Percentiles rank a stretch among this genome's conserved stretches.
These are phyloP conservation scores for Begonia peltatifolia DNA, from an alignment of 306 rosid species.

Conservation along the genomic window DNA sequence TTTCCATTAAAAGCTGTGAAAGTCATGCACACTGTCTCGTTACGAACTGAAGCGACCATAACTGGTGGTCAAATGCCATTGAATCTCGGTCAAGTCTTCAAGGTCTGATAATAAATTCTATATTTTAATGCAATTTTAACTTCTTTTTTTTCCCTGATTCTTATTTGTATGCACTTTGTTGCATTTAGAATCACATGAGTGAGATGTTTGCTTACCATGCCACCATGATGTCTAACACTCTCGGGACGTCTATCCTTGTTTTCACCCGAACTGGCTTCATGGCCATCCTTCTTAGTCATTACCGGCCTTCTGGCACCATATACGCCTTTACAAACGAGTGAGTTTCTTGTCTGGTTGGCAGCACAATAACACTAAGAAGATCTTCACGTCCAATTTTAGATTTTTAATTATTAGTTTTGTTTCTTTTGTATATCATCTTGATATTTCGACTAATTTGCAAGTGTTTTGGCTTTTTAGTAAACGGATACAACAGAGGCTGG, in stretches of 20 bases:
- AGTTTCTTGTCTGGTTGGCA: constrained; percentile 18
- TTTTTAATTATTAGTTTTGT: too few relatives aligned
- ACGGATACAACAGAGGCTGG: constrained; percentile 69
- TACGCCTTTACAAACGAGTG: constrained; percentile 92
- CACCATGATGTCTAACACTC: constrained; percentile 96
- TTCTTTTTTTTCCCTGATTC: constrained; percentile 4
- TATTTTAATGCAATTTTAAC: not conserved
- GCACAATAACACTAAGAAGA: not conserved
- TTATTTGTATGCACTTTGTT: constrained; percentile 5
- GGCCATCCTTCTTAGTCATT: constrained; percentile 82
- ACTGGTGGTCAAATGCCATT: constrained; percentile 64
- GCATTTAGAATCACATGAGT: constrained; percentile 83
- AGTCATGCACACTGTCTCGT: constrained; percentile 97
- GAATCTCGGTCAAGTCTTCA: constrained; percentile 81
- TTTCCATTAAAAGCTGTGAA: constrained; percentile 87
- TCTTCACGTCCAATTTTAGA: too few relatives aligned
- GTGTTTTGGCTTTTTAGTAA: constrained; percentile 44
- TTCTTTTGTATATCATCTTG: not conserved
- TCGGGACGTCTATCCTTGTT: constrained; percentile 88
- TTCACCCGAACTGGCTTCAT: constrained; percentile 91
- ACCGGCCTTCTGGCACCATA: constrained; percentile 81
- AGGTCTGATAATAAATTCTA: constrained; percentile 29
- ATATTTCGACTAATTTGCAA: constrained; percentile 5
- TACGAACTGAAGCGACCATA: constrained; percentile 85
- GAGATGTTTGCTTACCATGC: constrained; percentile 99